These are phyloP conservation scores for Sugiyamaella boreocaroliniensis DNA, from an alignment of 805 yeast genomes.

Conservation along the genomic window DNA sequence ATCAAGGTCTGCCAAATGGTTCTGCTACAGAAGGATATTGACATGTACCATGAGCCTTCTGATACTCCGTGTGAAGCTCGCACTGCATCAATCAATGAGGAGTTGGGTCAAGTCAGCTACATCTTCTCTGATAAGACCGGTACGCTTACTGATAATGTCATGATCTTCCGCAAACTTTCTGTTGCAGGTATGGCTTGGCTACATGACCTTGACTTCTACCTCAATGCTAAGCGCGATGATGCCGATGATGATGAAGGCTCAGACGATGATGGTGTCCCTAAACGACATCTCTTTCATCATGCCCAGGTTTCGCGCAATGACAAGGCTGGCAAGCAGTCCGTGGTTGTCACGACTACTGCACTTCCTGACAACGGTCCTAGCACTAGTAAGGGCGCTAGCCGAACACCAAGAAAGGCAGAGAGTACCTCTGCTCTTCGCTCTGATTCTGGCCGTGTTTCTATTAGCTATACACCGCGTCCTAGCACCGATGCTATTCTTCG, in stretches of 20 bases:
- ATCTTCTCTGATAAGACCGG: conserved; percentile 97
- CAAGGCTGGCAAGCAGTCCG: conserved; percentile 75
- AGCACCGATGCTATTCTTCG: conserved; percentile 19
- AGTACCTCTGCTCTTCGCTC: conserved; percentile 7
- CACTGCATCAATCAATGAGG: conserved; percentile 93
- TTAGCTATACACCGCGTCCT: conserved; percentile 9
- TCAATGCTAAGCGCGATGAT: conserved; percentile 25
- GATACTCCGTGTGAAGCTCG: conserved; percentile 92
- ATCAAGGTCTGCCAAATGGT: conserved; percentile 82
- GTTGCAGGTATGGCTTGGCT: conserved; percentile 86
- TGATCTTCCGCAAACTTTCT: conserved; percentile 85
- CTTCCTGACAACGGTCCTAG: background rate
- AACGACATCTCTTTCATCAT: conserved; percentile 1
- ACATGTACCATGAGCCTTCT: conserved; percentile 80
- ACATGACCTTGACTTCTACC: conserved; percentile 58
- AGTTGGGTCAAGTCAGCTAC: conserved; percentile 93
- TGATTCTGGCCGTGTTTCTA: conserved; percentile 1
- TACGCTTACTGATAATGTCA: conserved; percentile 87
- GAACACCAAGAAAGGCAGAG: background rate
- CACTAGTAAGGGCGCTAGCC: background rate
- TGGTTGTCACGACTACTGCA: conserved; percentile 35
- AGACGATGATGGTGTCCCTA: background rate
- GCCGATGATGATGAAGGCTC: conserved; percentile 12
- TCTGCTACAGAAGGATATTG: conserved; percentile 81
- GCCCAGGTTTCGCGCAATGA: conserved; percentile 61